Conservation (phyloP, 2,329 filamentous ascomycete genomes). For the Catunica adiposa region DNA sequence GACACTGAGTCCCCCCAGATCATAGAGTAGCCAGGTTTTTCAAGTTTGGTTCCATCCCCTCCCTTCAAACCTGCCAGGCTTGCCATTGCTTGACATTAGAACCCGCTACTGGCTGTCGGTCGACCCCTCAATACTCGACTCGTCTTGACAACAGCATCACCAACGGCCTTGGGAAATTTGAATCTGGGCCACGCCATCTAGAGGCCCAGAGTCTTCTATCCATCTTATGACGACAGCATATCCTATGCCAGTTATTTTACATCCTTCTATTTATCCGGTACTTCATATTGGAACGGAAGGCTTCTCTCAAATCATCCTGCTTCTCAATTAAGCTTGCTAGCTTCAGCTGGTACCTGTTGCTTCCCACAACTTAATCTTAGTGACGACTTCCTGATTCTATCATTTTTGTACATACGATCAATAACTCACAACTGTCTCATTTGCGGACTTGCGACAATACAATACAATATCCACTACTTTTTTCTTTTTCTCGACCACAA, state of each 20-base stretch:
- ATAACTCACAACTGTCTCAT: not conserved
- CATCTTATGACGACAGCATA: too few relatives aligned
- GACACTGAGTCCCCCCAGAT: not conserved
- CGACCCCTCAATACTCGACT: not conserved
- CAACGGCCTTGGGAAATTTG: too few relatives aligned
- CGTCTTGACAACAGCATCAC: too few relatives aligned
- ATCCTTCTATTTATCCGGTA: not conserved
- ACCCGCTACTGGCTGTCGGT: not conserved
- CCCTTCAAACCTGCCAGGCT: slow-evolving; percentile 1
- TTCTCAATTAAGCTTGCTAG: not conserved
- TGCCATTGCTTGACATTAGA: not conserved
- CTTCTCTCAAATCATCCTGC: not conserved
- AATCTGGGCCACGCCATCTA: too few relatives aligned
- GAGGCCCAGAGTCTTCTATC: too few relatives aligned
- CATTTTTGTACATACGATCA: too few relatives aligned
- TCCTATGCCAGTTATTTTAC: not conserved
- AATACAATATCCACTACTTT: not conserved
- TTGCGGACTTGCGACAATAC: not conserved
- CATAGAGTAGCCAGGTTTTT: not conserved
- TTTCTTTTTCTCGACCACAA: not conserved
- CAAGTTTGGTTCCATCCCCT: not conserved
- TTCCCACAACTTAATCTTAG: not conserved
- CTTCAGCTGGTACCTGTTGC: not conserved
- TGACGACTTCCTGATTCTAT: not conserved
- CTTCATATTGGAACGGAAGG: not conserved